A percentile compares a stretch with the other conserved stretches of the same genome.
Evolutionary conservation across 352 stramenopile genomes (phyloP).

Genomic region (Pythium volutum): DNA sequence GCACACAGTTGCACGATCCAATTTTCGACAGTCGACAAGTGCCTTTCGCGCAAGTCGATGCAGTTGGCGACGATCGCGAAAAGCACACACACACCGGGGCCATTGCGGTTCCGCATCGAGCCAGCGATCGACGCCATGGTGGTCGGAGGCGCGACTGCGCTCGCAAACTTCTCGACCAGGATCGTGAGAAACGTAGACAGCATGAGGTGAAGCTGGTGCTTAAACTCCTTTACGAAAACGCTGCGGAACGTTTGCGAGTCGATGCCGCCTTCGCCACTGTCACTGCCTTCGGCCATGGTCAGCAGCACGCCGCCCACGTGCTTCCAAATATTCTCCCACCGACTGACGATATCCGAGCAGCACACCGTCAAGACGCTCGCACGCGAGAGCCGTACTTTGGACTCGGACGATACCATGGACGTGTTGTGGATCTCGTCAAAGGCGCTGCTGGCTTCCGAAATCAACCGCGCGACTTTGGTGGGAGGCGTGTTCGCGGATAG

Average conservation of each 20-base stretch:
- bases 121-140: constrained; percentile 31
- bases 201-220: constrained; percentile 46
- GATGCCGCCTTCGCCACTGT: constrained; percentile 14
- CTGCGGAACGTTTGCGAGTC: constrained; percentile 25
- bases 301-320: constrained; percentile 45
- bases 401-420: constrained; percentile 70
- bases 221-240: constrained; percentile 36
- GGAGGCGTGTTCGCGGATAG: neutral
- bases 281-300: constrained; percentile 37
- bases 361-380: constrained; percentile 49
- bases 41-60: constrained; percentile 61
- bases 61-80: constrained; percentile 73
- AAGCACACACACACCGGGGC: constrained; percentile 49
- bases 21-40: constrained; percentile 36
- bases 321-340: constrained; percentile 54
- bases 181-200: constrained; percentile 47
- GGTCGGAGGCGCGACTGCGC: constrained; percentile 24
- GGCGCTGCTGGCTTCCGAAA: constrained; percentile 43
- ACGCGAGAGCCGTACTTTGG: constrained; percentile 53
- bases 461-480: constrained; percentile 43
- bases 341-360: constrained; percentile 38
- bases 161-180: constrained; percentile 38
- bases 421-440: constrained; percentile 63
- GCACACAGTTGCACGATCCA: constrained; percentile 47
- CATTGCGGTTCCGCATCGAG: constrained; percentile 24